These are phyloP conservation scores for Calophaca sinica DNA, from an alignment of 306 rosid species.

Conservation along the genomic window DNA sequence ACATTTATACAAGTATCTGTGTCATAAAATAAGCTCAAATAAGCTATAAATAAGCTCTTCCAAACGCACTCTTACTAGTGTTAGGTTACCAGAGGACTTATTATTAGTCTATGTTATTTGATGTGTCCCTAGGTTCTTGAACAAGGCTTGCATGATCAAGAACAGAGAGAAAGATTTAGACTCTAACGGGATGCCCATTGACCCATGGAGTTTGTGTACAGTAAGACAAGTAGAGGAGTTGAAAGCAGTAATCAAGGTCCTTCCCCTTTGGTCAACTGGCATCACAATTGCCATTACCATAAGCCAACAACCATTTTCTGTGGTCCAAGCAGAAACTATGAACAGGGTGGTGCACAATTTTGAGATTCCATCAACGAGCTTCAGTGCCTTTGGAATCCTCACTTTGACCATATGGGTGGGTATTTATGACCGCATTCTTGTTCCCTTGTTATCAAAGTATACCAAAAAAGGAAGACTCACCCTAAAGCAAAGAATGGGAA, in stretches of 20 bases:
- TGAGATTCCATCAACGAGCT: constrained; percentile 65
- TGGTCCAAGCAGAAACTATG: constrained; percentile 74
- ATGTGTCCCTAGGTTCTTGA: constrained; percentile 61
- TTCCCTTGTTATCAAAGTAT: constrained; percentile 58
- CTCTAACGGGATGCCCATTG: constrained; percentile 56
- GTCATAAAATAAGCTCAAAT: no score
- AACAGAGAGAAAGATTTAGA: constrained; percentile 57
- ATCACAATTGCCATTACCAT: constrained; percentile 49
- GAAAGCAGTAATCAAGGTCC: constrained; percentile 68
- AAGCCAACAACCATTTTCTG: constrained; percentile 54
- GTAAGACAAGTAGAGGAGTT: constrained; percentile 84
- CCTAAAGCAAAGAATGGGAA: constrained; percentile 63
- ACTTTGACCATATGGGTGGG: constrained; percentile 67
- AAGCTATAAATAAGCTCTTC: no score
- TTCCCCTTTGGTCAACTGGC: constrained; percentile 83
- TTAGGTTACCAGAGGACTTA: no score
- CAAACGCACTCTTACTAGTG: no score
- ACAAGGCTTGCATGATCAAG: constrained; percentile 79
- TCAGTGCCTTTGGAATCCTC: constrained; percentile 56
- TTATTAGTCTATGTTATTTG: no score
- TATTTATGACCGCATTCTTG: constrained; percentile 57
- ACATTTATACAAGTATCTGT: no score
- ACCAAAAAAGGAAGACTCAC: constrained; percentile 43
- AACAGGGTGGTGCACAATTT: constrained; percentile 49
- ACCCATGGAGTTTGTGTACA: constrained; percentile 73